Evolutionary conservation across 2,329 filamentous ascomycete genomes (phyloP).

Genomic region (Fonsecaea multimorphosa): DNA sequence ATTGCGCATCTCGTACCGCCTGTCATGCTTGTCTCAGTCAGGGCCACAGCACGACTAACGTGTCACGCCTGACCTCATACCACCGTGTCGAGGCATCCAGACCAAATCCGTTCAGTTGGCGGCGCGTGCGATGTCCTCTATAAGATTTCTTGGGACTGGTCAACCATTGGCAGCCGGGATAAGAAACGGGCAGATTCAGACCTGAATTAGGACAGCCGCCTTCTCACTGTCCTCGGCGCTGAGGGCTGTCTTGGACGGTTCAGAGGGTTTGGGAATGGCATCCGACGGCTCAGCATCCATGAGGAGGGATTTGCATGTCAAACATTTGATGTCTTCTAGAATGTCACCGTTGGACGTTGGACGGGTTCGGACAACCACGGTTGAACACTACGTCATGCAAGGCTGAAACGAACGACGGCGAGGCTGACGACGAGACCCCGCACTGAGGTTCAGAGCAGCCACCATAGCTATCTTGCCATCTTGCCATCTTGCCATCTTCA

Average conservation of each 20-base stretch:
- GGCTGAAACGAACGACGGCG: conserved; percentile 3
- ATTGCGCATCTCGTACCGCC: conserved; percentile 63
- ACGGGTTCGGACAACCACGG: background rate
- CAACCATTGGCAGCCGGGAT: conserved; percentile 5
- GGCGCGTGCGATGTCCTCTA: conserved; percentile 74
- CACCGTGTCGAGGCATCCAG: conserved; percentile 74
- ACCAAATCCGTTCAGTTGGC: conserved; percentile 72
- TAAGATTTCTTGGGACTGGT: conserved; percentile 66
- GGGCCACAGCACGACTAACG: background rate
- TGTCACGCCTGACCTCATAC: conserved; percentile 63
- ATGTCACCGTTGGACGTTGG: background rate
- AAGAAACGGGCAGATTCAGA: background rate
- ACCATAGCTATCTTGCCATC: background rate
- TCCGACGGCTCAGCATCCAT: background rate
- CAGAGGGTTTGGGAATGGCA: background rate
- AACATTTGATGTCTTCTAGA: background rate
- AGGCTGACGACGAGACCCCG: background rate
- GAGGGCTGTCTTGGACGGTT: conserved; percentile 10
- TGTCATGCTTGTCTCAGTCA: conserved; percentile 55
- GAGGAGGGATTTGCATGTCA: background rate
- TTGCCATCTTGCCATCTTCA: background rate
- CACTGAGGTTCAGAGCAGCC: background rate
- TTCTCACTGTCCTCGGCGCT: conserved; percentile 29
- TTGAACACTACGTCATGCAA: background rate
- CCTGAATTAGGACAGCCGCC: conserved; percentile 32